Base-by-base conservation (phyloP, 1,139 yeast species). In the Saccharomyces hybrid region DNA sequence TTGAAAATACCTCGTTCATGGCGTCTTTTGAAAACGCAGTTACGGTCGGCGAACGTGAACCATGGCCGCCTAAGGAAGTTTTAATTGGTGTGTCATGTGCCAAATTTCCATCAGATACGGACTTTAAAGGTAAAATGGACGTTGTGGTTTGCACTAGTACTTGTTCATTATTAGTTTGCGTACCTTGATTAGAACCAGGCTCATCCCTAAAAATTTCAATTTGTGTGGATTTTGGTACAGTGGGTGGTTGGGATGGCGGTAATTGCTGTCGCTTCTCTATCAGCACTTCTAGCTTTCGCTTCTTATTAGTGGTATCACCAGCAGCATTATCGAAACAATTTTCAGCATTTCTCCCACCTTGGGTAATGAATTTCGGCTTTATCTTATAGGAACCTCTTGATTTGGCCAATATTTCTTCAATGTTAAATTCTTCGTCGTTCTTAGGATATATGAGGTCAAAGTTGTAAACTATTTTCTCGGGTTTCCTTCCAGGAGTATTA, bases 11-110 rank as follows among this genome's bases (percentile, higher is more conserved):
- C 61, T 89, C 97, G 53, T 82, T 81, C 54, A 83, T 79, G 0
- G 96, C 95, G 63, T 84, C 82, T 57, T 82, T 82, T 0, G 97
- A 85, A 66, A 79, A 84, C 67, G 85, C 72, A 0, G 97, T 89
- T 62, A 87, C 78, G 0, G 97, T 89, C 0, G 96, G 96, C 0
- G 89, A 83, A 11, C 73, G 71, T 9, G 44, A 16, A 16, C 6
- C 12, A 16, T 16, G 21, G 24, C 26, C 12, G 11, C 24, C 21
- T 38, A 38, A 12, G 4, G 26, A 38, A 19, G 44, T 11, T 9
- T 38, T 38, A 8, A 9, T 16, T 4, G 80, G 77, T 24, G 71
- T 56, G 34, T 56, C 52, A 26, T 55, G 53, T 48, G 3, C 51
- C 21, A 46, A 41, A 12, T 52, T 55, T 6, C 52, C 56, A 2